phyloP scores from a whole-genome alignment of 192 early-diverging fungal species.

The Paraglomus occultum region DNA sequence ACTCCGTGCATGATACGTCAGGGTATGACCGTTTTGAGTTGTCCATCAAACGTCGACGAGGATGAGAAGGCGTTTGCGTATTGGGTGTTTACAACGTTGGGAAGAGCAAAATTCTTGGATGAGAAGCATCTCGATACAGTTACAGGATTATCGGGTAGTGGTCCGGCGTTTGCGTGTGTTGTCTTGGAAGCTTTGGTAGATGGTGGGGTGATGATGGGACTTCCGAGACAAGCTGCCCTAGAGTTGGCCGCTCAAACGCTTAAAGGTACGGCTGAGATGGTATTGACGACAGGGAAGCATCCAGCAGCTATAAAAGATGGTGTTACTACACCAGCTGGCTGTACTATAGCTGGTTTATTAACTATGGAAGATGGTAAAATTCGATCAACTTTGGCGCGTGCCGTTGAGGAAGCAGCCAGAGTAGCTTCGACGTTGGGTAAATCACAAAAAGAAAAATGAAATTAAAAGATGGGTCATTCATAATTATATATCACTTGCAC shows the following conservation, averaged over 20 bases:
- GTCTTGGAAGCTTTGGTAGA: conserved; percentile 55
- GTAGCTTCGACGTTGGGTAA: conserved; percentile 51
- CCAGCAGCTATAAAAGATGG: conserved; percentile 55
- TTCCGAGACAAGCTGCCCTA: conserved; percentile 51
- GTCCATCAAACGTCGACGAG: conserved; percentile 33
- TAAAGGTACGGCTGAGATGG: conserved; percentile 54
- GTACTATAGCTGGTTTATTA: conserved; percentile 53
- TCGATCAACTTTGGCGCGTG: conserved; percentile 52
- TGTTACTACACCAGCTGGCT: conserved; percentile 55
- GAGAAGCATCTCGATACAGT: conserved; percentile 56
- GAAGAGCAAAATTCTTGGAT: conserved; percentile 46
- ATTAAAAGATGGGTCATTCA: no score
- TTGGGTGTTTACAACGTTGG: conserved; percentile 51
- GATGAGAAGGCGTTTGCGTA: conserved; percentile 41
- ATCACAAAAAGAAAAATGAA: conserved; percentile 12
- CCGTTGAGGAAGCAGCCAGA: conserved; percentile 51
- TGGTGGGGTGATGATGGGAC: conserved; percentile 59
- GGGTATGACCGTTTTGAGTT: conserved; percentile 53
- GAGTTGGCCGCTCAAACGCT: conserved; percentile 55
- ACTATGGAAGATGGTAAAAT: conserved; percentile 61
- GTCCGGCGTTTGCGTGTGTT: conserved; percentile 56
- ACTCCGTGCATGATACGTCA: conserved; percentile 56
- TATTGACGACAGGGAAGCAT: conserved; percentile 47
- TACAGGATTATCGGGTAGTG: conserved; percentile 51
- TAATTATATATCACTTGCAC: no score